Base-by-base conservation (phyloP, 2,329 filamentous ascomycete genomes). In the Venturia nashicola region DNA sequence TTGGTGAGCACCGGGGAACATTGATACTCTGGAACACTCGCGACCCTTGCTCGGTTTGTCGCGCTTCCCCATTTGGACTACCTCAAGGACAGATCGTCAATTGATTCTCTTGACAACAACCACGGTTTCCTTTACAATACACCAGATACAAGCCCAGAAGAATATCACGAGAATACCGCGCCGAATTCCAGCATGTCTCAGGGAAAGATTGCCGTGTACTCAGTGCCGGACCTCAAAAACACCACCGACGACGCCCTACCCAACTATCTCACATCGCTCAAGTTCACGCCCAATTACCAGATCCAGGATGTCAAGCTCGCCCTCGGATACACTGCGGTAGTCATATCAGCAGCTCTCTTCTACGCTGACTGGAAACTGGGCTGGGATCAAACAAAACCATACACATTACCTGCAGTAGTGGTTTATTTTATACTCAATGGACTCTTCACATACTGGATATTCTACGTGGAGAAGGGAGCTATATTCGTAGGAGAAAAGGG, bases 241-340 rank as follows among this genome's bases (percentile, higher is more conserved):
- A 95, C 92, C 46, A 91, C 90, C 68, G 94, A 99, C 78, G 94
- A 99, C 77, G 91, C 92, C 65, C 87, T 99, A 66, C 86, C 89
- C 65, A 91, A 94, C 77, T 97, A 97, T 79, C 86, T 99, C 67
- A 93, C 90, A 76, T 89, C 86, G 40, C 86, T 97, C 74, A 86
- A 82, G 68, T 97, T 97, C 80, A 83, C 79, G 67, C 91, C 96
- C 76, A 86, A 89, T 67, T 88, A 97, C 78, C 82, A 77, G 65
- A 86, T 94, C 59, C 85, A 86, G 70, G 92, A 97, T 72, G 83
- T 95, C 59, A 90, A 91, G 63, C 86, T 99, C 57, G 82, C 80
- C 0, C 81, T 99, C 9, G 94, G 94, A 67, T 97, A 95, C 77
- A 76, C 81, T 23, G 89, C 91, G 66, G 91, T 97, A 70, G 74